A percentile compares a stretch with the other conserved stretches of the same genome.
phyloP scores from a whole-genome alignment of 2,329 filamentous ascomycete genomes.

The Emmonsia crescens region DNA sequence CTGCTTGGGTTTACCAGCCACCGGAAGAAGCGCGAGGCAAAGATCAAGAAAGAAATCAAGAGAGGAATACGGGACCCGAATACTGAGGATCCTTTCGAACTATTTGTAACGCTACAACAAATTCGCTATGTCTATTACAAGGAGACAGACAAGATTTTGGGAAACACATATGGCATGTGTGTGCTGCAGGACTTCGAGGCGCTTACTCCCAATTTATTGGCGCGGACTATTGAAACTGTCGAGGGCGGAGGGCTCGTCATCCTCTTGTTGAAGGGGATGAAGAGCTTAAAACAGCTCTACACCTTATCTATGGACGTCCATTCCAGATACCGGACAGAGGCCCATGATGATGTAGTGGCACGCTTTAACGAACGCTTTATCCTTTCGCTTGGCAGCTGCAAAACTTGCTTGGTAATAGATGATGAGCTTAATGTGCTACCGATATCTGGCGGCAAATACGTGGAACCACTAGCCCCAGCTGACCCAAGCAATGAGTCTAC shows the following conservation, averaged over 20 bases:
- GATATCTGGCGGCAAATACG: conserved; percentile 88
- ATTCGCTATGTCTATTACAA: conserved; percentile 99
- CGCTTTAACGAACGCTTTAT: conserved; percentile 98
- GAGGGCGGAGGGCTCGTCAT: conserved; percentile 90
- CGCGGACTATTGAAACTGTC: conserved; percentile 91
- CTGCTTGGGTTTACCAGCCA: conserved; percentile 90
- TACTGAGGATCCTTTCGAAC: conserved; percentile 87
- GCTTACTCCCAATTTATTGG: conserved; percentile 90
- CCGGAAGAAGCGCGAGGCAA: conserved; percentile 93
- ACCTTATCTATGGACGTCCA: conserved; percentile 97
- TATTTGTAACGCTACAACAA: conserved; percentile 91
- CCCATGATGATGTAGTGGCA: conserved; percentile 86
- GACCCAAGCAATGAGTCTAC: conserved; percentile 64
- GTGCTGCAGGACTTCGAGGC: conserved; percentile 98
- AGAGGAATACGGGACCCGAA: conserved; percentile 87
- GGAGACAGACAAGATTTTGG: conserved; percentile 96
- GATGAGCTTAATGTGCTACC: conserved; percentile 96
- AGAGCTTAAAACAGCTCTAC: conserved; percentile 91
- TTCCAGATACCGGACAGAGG: conserved; percentile 90
- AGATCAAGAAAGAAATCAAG: conserved; percentile 98
- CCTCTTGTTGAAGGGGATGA: conserved; percentile 89
- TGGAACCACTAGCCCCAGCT: conserved; percentile 67
- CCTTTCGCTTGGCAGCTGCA: conserved; percentile 86
- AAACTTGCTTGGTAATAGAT: conserved; percentile 88
- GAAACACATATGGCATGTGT: conserved; percentile 97